phyloP scores from a whole-genome alignment of 139 green algal genomes.

The Coelastrella sp. region DNA sequence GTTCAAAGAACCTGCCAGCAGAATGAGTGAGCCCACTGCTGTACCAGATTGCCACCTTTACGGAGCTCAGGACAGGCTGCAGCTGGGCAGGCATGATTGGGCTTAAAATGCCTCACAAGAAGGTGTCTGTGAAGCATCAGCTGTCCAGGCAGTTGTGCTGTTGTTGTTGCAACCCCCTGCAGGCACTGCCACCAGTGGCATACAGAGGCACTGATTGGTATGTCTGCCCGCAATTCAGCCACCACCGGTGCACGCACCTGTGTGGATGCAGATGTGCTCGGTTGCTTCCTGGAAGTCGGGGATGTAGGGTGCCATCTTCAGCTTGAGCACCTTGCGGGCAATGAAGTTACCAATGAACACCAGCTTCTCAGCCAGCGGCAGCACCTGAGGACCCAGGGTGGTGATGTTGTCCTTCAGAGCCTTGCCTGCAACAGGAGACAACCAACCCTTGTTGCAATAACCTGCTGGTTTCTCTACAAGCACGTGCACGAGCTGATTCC shows the following conservation, averaged over 20 bases:
- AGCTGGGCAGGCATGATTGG: background rate
- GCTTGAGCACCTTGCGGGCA: slow-evolving; percentile 74
- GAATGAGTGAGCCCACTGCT: background rate
- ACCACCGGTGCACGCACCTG: slow-evolving; percentile 50
- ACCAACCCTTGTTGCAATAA: background rate
- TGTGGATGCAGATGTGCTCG: slow-evolving; percentile 98
- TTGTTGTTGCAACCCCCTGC: too few species aligned
- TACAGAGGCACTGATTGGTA: too few species aligned
- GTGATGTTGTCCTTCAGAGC: slow-evolving; percentile 94
- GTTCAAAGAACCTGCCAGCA: background rate
- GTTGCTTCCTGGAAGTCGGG: slow-evolving; percentile 97
- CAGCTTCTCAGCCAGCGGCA: slow-evolving; percentile 84
- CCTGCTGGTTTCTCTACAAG: too few species aligned
- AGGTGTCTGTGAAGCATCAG: too few species aligned
- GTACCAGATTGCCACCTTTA: background rate
- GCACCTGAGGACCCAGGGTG: slow-evolving; percentile 89
- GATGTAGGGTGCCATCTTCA: slow-evolving; percentile 84
- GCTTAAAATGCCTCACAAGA: too few species aligned
- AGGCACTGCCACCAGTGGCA: too few species aligned
- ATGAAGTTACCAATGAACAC: slow-evolving; percentile 80
- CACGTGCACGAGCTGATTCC: background rate
- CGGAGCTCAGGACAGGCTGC: too few species aligned
- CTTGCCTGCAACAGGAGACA: slow-evolving; percentile 49
- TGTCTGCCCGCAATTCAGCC: background rate
- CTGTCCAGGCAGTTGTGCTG: too few species aligned